These are phyloP conservation scores for Phialophora chinensis DNA, from an alignment of 2,329 filamentous ascomycete genomes.

Conservation along the genomic window DNA sequence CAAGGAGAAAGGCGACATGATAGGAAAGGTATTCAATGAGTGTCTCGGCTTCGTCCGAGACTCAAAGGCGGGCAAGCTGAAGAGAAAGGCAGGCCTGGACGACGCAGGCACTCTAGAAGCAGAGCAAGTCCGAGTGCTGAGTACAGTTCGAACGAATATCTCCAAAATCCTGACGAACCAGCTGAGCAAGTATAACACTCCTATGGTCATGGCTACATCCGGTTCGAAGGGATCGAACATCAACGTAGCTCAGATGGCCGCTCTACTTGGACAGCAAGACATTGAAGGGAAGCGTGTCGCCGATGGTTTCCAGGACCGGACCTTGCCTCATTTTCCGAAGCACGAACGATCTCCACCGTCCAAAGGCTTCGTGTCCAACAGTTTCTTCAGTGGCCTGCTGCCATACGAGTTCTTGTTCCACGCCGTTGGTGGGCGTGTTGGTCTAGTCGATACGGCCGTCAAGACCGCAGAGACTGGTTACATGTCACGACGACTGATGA, in stretches of 20 bases:
- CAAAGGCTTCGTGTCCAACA: conserved; percentile 96
- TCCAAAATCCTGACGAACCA: conserved; percentile 90
- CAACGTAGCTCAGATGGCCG: conserved; percentile 99
- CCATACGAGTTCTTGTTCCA: conserved; percentile 97
- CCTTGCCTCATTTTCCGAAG: conserved; percentile 92
- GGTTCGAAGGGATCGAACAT: conserved; percentile 97
- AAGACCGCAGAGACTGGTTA: conserved; percentile 99
- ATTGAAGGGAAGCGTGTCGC: conserved; percentile 91
- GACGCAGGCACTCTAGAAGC: conserved; percentile 64
- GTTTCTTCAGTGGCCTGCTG: conserved; percentile 89
- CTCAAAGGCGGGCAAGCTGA: conserved; percentile 73
- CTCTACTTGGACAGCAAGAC: conserved; percentile 96
- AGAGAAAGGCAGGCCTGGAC: conserved; percentile 86
- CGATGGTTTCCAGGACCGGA: conserved; percentile 95
- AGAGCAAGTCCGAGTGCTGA: conserved; percentile 94
- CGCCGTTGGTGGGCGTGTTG: conserved; percentile 97
- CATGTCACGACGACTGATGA: conserved; percentile 98
- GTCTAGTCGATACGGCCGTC: conserved; percentile 89
- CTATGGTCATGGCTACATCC: conserved; percentile 94
- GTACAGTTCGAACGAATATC: conserved; percentile 86
- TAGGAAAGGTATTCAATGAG: conserved; percentile 75
- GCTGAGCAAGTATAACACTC: conserved; percentile 88
- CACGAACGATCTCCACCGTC: conserved; percentile 89
- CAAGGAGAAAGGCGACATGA: conserved; percentile 74
- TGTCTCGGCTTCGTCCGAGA: conserved; percentile 71